Percentiles rank a stretch among this genome's conserved stretches.
These are phyloP conservation scores for Pyrenophora tritici-repentis DNA, from an alignment of 2,329 filamentous ascomycete species.

Conservation along the genomic window DNA sequence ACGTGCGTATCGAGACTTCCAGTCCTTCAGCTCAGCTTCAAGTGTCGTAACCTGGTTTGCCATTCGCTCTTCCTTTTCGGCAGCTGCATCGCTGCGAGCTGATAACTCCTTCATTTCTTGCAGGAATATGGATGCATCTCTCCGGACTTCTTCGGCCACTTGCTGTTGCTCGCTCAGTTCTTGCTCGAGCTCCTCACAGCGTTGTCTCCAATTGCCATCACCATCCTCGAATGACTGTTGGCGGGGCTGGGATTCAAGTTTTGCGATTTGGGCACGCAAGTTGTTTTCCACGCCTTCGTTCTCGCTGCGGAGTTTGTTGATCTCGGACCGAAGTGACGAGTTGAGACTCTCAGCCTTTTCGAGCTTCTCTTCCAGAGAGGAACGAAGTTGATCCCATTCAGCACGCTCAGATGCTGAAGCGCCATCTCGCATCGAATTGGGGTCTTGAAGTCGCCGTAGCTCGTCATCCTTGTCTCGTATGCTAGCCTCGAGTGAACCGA, in stretches of 20 bases:
- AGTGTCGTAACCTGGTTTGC: conserved; percentile 75
- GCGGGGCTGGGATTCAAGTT: conserved; percentile 43
- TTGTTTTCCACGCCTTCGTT: conserved; percentile 67
- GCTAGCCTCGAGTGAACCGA: conserved; percentile 71
- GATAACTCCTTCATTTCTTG: conserved; percentile 88
- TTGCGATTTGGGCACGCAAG: conserved; percentile 67
- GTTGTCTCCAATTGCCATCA: conserved; percentile 44
- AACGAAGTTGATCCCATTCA: conserved; percentile 70
- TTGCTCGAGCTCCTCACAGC: conserved; percentile 53
- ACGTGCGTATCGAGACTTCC: conserved; percentile 87
- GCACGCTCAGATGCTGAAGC: conserved; percentile 67
- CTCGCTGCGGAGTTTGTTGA: conserved; percentile 73
- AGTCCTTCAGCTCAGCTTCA: conserved; percentile 82
- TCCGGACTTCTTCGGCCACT: conserved; percentile 83
- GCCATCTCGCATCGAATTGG: conserved; percentile 59
- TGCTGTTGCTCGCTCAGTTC: conserved; percentile 79
- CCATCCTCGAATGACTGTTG: conserved; percentile 26
- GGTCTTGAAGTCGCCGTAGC: conserved; percentile 63
- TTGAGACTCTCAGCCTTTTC: conserved; percentile 77
- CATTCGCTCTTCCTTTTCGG: conserved; percentile 81
- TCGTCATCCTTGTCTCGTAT: conserved; percentile 75
- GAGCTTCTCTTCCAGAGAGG: conserved; percentile 73
- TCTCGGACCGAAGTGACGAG: conserved; percentile 75
- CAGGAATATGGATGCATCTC: conserved; percentile 81
- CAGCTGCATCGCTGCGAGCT: conserved; percentile 74